Percentiles rank a stretch among this genome's conserved stretches.
phyloP scores from a whole-genome alignment of 75 land plant genomes.

The Azolla pinnata region DNA sequence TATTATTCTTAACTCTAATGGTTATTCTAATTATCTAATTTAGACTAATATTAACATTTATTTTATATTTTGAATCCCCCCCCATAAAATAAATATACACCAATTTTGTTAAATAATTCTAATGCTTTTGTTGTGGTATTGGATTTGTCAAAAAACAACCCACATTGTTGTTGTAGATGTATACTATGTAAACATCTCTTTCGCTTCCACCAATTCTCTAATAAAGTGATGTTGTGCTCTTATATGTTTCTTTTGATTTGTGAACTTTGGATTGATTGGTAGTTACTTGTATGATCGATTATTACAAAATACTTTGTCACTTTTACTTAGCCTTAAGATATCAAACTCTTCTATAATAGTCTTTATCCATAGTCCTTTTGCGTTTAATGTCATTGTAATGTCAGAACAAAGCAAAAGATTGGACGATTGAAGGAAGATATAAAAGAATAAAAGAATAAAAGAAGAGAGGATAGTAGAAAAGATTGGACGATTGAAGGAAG shows the following conservation, averaged over 20 bases:
- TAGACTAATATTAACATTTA: too few relatives aligned
- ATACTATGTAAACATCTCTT: background rate
- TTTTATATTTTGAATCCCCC: background rate
- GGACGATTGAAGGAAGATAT: too few relatives aligned
- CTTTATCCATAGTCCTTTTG: slow-evolving; percentile 8
- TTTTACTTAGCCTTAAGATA: background rate
- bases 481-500: too few relatives aligned
- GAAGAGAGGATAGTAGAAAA: too few relatives aligned
- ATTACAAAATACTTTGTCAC: background rate
- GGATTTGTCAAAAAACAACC: slow-evolving; percentile 10
- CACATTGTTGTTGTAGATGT: background rate
- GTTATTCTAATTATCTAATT: too few relatives aligned
- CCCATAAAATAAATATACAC: background rate
- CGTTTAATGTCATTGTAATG: background rate
- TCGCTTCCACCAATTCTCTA: slow-evolving; percentile 8
- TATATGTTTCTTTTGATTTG: slow-evolving; percentile 1
- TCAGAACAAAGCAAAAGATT: too few relatives aligned
- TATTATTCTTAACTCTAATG: too few relatives aligned
- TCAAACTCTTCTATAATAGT: background rate
- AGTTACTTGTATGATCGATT: slow-evolving; percentile 3
- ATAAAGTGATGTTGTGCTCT: slow-evolving; percentile 5
- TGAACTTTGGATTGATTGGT: slow-evolving; percentile 1
- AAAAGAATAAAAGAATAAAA: too few relatives aligned
- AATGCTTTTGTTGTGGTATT: slow-evolving; percentile 10
- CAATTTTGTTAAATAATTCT: background rate